phyloP scores from a whole-genome alignment of 2,329 filamentous ascomycete species.

The Fusarium continuum region DNA sequence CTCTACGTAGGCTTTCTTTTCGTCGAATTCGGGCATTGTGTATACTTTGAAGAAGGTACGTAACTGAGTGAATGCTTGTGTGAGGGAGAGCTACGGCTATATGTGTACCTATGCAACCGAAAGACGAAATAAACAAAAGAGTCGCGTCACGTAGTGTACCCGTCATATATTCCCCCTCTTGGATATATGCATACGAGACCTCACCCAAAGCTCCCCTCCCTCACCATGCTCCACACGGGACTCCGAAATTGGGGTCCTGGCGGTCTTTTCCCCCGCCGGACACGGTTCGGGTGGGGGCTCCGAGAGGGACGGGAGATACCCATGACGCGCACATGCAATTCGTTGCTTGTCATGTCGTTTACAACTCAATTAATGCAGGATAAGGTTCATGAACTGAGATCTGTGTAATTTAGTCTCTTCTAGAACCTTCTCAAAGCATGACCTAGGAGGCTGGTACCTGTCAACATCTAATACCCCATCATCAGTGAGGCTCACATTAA shows the following conservation, averaged over 20 bases:
- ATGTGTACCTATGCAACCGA: constrained; percentile 1
- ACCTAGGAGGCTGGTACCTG: too few relatives aligned
- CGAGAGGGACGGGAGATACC: constrained; percentile 12
- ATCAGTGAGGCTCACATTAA: too few relatives aligned
- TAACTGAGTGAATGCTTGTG: too few relatives aligned
- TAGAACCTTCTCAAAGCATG: background rate
- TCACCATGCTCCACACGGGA: constrained; percentile 14
- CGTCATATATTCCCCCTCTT: constrained; percentile 34
- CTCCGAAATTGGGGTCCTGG: constrained; percentile 5
- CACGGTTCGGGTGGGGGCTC: constrained; percentile 26
- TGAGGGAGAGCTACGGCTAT: too few relatives aligned
- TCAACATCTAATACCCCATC: too few relatives aligned
- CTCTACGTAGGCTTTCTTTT: constrained; percentile 52
- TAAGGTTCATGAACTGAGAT: constrained; percentile 2
- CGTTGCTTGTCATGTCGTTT: background rate
- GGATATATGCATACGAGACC: constrained; percentile 11
- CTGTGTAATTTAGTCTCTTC: background rate
- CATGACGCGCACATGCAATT: constrained; percentile 38
- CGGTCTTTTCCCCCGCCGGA: constrained; percentile 30
- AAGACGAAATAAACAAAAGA: constrained; percentile 16
- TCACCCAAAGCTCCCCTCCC: background rate
- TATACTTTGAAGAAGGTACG: background rate
- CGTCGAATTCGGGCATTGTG: constrained; percentile 47
- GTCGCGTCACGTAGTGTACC: constrained; percentile 33
- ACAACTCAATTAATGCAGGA: background rate